Conservation (phyloP, 1,284 basidiomycete genomes). For the Rhodotorula glutinis region DNA sequence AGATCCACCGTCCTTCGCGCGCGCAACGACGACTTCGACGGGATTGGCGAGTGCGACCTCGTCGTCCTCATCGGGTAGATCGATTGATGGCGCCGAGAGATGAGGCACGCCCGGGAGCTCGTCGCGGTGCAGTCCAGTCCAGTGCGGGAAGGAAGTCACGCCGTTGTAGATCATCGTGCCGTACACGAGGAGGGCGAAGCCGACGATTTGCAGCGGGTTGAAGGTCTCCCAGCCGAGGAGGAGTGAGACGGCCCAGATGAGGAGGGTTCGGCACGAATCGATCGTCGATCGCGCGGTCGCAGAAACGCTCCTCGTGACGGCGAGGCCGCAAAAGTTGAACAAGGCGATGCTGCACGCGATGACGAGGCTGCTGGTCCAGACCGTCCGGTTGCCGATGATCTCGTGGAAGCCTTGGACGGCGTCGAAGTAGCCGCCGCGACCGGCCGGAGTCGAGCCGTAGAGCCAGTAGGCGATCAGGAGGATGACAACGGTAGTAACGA, state of each 20-base stretch:
- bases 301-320: constrained; percentile 60
- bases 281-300: constrained; percentile 59
- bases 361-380: constrained; percentile 71
- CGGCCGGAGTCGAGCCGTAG: constrained; percentile 50
- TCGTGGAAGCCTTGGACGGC: constrained; percentile 84
- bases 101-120: constrained; percentile 14
- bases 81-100: neutral
- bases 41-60: neutral
- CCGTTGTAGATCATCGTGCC: constrained; percentile 47
- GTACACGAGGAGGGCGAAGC: constrained; percentile 87
- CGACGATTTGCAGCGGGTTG: constrained; percentile 79
- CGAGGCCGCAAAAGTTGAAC: constrained; percentile 68
- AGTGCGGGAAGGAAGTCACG: constrained; percentile 11
- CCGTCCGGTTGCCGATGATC: constrained; percentile 72
- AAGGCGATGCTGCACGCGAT: constrained; percentile 65
- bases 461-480: constrained; percentile 66
- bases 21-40: neutral
- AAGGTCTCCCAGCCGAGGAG: constrained; percentile 89
- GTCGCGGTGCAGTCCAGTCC: constrained; percentile 29
- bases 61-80: neutral
- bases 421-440: constrained; percentile 81
- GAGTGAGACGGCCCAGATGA: constrained; percentile 84
- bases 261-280: constrained; percentile 92
- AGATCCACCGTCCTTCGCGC: neutral
- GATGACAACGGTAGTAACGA: constrained; percentile 67